Evolutionary conservation across 495 filamentous ascomycete species (phyloP).

Genomic region (Neurospora tetrasperma): DNA sequence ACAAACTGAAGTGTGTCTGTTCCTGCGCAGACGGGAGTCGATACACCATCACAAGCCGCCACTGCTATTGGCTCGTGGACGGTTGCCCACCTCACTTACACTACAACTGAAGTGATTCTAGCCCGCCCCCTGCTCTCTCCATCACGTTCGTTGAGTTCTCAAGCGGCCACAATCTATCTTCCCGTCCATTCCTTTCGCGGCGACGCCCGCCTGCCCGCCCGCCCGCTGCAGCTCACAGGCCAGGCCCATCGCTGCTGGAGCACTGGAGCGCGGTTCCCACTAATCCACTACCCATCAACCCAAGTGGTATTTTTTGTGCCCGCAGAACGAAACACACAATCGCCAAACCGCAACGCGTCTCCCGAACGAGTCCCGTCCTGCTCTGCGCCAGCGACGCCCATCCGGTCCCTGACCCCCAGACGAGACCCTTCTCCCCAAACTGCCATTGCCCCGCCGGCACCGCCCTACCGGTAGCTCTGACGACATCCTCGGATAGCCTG

Average conservation of each 20-base stretch:
- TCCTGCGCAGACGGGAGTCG: background rate
- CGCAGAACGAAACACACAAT: conserved; percentile 1
- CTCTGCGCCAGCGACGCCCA: conserved; percentile 4
- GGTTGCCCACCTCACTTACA: background rate
- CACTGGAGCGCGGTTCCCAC: conserved; percentile 1
- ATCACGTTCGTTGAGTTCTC: background rate
- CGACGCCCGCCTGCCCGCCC: background rate
- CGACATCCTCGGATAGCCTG: background rate
- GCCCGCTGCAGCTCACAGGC: background rate
- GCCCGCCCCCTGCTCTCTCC: background rate
- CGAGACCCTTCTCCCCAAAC: conserved; percentile 5
- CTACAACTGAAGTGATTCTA: background rate
- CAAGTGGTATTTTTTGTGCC: conserved; percentile 15
- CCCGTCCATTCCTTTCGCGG: background rate
- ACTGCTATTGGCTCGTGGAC: background rate
- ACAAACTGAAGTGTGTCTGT: background rate
- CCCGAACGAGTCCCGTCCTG: conserved; percentile 5
- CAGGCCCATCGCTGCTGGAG: background rate
- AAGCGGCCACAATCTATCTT: background rate
- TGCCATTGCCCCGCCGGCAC: conserved; percentile 12
- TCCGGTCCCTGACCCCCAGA: conserved; percentile 1
- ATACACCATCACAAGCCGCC: background rate
- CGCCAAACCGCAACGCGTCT: conserved; percentile 15
- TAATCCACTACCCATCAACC: conserved; percentile 4
- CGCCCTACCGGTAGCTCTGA: background rate